Percentiles rank a stretch among this genome's conserved stretches.
These are phyloP conservation scores for Backusella morwellensis DNA, from an alignment of 192 early-diverging fungal genomes.

Conservation along the genomic window DNA sequence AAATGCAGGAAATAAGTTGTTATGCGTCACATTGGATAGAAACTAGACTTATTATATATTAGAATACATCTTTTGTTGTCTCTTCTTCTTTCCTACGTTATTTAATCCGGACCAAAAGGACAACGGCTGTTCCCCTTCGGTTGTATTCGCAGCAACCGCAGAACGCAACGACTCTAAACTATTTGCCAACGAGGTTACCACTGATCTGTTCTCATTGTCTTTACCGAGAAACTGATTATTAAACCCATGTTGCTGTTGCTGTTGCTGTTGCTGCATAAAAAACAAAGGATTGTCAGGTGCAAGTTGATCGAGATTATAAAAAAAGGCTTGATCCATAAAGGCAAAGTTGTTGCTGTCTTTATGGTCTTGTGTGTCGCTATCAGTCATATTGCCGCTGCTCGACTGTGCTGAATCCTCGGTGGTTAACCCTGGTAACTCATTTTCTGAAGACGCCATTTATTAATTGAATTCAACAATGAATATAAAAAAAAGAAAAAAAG, in stretches of 20 bases:
- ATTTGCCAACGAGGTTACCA: neutral
- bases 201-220: neutral
- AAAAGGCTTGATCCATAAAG: constrained; percentile 16
- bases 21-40: constrained; percentile 24
- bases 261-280: constrained; percentile 17
- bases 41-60: constrained; percentile 16
- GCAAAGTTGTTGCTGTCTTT: neutral
- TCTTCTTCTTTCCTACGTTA: constrained; percentile 9
- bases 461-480: neutral
- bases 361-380: neutral
- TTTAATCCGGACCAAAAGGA: constrained; percentile 32
- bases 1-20: constrained; percentile 29
- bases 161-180: constrained; percentile 11
- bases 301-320: constrained; percentile 21
- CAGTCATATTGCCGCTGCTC: neutral
- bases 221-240: neutral
- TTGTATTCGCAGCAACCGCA: neutral
- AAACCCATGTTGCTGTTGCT: constrained; percentile 6
- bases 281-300: constrained; percentile 12
- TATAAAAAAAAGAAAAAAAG: neutral
- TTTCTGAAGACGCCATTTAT: neutral
- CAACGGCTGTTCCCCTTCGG: neutral
- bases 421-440: neutral
- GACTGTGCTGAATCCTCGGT: neutral
- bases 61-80: neutral